Evolutionary conservation across 2,329 filamentous ascomycete species (phyloP).

Genomic region (Hypoxylon sp.): DNA sequence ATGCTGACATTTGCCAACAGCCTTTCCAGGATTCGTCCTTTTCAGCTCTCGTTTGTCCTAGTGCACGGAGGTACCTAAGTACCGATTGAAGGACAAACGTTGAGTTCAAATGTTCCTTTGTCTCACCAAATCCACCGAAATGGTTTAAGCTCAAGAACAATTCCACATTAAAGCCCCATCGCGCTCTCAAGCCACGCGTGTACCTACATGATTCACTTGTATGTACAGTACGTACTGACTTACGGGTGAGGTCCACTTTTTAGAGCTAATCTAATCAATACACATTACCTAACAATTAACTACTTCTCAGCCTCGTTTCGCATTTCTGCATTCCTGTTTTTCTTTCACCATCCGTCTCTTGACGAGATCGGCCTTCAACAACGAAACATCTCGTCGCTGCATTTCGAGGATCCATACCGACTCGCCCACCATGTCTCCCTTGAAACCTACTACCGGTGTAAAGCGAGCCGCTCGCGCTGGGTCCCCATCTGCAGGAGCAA

Average conservation of each 20-base stretch:
- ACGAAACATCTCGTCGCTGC: conserved; percentile 2
- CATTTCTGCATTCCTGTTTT: conserved; percentile 27
- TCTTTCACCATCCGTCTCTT: conserved; percentile 42
- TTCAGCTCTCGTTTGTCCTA: background rate
- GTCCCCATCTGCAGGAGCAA: conserved; percentile 64
- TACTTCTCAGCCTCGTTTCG: conserved; percentile 33
- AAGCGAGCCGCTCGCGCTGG: conserved; percentile 72
- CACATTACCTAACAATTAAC: conserved; percentile 17
- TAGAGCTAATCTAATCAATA: conserved; percentile 1
- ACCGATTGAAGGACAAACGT: conserved; percentile 15
- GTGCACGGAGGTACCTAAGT: conserved; percentile 5
- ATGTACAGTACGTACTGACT: background rate
- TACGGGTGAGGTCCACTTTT: no score
- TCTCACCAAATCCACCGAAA: conserved; percentile 10
- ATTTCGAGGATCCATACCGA: background rate
- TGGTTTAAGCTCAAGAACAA: background rate
- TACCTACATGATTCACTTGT: background rate
- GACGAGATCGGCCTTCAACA: conserved; percentile 39
- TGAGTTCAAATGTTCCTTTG: background rate
- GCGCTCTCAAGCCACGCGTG: conserved; percentile 6
- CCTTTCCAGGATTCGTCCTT: background rate
- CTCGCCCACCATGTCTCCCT: conserved; percentile 70
- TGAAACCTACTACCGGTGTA: conserved; percentile 68
- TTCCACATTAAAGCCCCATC: background rate
- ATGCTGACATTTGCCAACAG: conserved; percentile 14